Base-by-base conservation (phyloP, 1,284 basidiomycete species). In the Malassezia furfur region DNA sequence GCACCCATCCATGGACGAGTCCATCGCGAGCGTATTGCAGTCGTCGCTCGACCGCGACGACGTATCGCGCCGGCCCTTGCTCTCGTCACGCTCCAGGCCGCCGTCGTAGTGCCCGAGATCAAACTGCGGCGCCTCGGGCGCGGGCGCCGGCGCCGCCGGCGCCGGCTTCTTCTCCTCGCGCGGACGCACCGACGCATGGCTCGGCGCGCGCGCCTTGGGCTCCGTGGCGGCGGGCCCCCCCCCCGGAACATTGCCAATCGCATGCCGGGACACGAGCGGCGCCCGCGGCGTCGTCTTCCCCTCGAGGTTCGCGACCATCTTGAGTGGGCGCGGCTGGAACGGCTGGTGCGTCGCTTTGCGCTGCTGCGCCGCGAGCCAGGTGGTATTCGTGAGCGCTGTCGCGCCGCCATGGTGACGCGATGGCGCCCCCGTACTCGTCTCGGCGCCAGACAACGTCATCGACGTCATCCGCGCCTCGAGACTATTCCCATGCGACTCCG, bases 51-150 rank as follows among this genome's bases (percentile, higher is more conserved):
- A 37, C 47, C 11, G 53, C 41, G 57, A 48, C 47, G 5, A 19
- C 35, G 59, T 63, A 1, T 63, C 54, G 7, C 75, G 55, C 19
- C 74, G 62, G 5, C 75, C 72, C 5, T 67, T 59, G 2, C 53
- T 60, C 54, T 76, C 75, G 53, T 76, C 75, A 15, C 71, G 62
- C 52, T 76, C 75, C 5, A 76, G 60, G 11, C 72, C 70, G 11
- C 75, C 75, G 49, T 76, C 75, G 48, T 76, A 76, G 9, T 62
- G 54, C 3, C 75, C 75, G 0, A 76, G 64, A 31, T 74, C 68
- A 41, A 75, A 37, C 48, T 32, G 17, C 14, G 48, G 17, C 14
- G 36, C 8, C 17, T 30, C 25, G 6, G 2, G 3, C 15, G n/a
- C 19, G n/a, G 5, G 40, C 14, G 22, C 6, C 14, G 15, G 15